Evolutionary conservation across 1,284 basidiomycete genomes (phyloP).

Genomic region (Rugosomyces carneus): DNA sequence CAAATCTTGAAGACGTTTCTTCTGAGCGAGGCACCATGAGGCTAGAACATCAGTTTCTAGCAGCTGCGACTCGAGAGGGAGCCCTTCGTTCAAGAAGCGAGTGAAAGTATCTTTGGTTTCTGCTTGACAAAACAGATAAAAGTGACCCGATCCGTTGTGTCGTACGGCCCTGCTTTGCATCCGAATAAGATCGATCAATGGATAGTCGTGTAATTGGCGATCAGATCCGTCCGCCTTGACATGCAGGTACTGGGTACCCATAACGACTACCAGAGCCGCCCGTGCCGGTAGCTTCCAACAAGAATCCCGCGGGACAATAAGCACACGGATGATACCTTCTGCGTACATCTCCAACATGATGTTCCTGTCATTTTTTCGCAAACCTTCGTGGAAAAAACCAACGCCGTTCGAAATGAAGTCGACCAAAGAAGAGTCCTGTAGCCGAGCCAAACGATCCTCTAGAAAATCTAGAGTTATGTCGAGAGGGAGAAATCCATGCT

Average conservation of each 20-base stretch:
- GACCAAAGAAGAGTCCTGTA: conserved; percentile 63
- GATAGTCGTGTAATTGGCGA: conserved; percentile 75
- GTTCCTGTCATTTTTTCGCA: conserved; percentile 66
- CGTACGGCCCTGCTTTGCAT: conserved; percentile 88
- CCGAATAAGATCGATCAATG: conserved; percentile 73
- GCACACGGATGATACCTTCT: conserved; percentile 74
- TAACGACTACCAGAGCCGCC: conserved; percentile 78
- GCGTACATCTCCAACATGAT: conserved; percentile 82
- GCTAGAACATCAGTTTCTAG: conserved; percentile 47
- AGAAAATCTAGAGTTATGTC: conserved; percentile 51
- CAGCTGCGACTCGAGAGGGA: conserved; percentile 84
- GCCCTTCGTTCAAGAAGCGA: conserved; percentile 79
- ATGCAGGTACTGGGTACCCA: conserved; percentile 88
- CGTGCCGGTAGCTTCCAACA: conserved; percentile 85
- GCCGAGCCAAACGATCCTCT: conserved; percentile 51
- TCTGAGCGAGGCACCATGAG: conserved; percentile 45
- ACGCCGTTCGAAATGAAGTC: conserved; percentile 88
- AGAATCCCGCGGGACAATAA: conserved; percentile 79
- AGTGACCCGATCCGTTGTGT: conserved; percentile 58
- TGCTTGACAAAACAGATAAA: conserved; percentile 83
- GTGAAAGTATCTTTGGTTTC: conserved; percentile 76
- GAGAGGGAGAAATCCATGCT: conserved; percentile 64
- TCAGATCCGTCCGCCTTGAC: conserved; percentile 43
- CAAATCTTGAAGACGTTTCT: conserved; percentile 33
- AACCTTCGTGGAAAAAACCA: conserved; percentile 79